Evolutionary conservation across 495 filamentous ascomycete genomes (phyloP).

Genomic region (Hypomontagnella monticulosa): DNA sequence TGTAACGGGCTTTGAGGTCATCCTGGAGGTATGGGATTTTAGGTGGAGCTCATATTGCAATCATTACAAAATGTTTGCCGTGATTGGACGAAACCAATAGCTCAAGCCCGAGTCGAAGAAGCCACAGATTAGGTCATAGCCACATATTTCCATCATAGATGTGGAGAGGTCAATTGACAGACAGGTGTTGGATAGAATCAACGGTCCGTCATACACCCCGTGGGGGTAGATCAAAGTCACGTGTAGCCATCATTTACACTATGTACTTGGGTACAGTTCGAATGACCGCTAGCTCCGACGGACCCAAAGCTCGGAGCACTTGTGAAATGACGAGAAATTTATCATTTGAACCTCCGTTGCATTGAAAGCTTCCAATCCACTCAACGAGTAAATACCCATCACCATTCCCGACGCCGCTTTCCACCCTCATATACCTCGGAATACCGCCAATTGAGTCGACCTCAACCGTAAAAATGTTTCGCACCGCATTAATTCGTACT

Average conservation of each 20-base stretch:
- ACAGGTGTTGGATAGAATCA: background rate
- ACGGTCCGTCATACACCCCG: background rate
- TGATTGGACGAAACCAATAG: slow-evolving; percentile 34
- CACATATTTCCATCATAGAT: slow-evolving; percentile 27
- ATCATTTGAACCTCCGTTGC: slow-evolving; percentile 18
- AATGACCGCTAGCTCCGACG: slow-evolving; percentile 40
- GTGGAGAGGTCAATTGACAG: background rate
- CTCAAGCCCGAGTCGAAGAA: slow-evolving; percentile 18
- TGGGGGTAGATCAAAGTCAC: slow-evolving; percentile 1
- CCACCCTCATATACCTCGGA: background rate
- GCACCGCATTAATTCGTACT: slow-evolving; percentile 78
- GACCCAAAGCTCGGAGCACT: slow-evolving; percentile 36
- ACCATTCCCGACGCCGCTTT: slow-evolving; percentile 2
- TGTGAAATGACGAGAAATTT: slow-evolving; percentile 44
- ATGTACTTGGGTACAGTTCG: background rate
- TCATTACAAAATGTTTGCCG: slow-evolving; percentile 43
- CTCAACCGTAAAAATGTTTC: slow-evolving; percentile 74
- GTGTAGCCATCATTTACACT: slow-evolving; percentile 1
- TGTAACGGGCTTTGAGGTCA: slow-evolving; percentile 34
- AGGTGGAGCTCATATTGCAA: slow-evolving; percentile 41
- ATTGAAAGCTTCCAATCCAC: slow-evolving; percentile 22
- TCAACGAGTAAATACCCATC: slow-evolving; percentile 4
- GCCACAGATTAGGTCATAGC: slow-evolving; percentile 30
- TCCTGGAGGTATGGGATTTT: slow-evolving; percentile 42
- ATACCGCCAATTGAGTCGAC: slow-evolving; percentile 35